These are phyloP conservation scores for Arthrobotrys musiformis DNA, from an alignment of 2,329 filamentous ascomycete species.

Conservation along the genomic window DNA sequence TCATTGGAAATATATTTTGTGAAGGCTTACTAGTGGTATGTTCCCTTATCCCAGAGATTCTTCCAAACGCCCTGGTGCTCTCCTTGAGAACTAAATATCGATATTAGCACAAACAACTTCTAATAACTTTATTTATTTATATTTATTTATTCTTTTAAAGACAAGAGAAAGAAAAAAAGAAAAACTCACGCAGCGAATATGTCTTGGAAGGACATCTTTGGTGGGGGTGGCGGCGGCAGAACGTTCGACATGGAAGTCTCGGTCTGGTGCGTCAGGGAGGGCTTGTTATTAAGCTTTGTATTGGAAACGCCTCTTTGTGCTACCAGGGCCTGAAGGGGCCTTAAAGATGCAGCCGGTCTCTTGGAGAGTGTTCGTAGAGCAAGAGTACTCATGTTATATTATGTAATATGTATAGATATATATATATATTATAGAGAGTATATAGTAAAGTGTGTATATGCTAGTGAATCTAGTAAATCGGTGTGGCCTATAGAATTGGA, in stretches of 20 bases:
- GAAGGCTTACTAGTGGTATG: slow-evolving; percentile 50
- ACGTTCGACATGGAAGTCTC: slow-evolving; percentile 10
- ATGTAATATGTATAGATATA: neutral
- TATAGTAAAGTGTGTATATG: neutral
- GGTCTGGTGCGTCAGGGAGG: slow-evolving; percentile 26
- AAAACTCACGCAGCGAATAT: slow-evolving; percentile 39
- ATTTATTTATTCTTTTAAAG: no score
- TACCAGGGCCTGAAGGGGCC: neutral
- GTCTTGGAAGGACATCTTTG: slow-evolving; percentile 38
- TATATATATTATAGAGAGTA: neutral
- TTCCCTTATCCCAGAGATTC: slow-evolving; percentile 36
- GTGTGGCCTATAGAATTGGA: neutral
- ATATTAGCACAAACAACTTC: neutral
- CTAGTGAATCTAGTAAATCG: no score
- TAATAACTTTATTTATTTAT: neutral
- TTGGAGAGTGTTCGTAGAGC: slow-evolving; percentile 24
- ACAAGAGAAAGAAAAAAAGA: no score
- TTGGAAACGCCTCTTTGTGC: slow-evolving; percentile 18
- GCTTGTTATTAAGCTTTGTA: slow-evolving; percentile 33
- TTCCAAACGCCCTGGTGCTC: slow-evolving; percentile 43
- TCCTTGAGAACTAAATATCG: slow-evolving; percentile 19
- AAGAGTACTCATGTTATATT: slow-evolving; percentile 19
- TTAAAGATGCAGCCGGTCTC: slow-evolving; percentile 9
- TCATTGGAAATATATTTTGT: neutral
- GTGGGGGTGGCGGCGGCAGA: slow-evolving; percentile 11